These are phyloP conservation scores for Hyaloscypha finlandica DNA, from an alignment of 495 filamentous ascomycete genomes.

Conservation along the genomic window DNA sequence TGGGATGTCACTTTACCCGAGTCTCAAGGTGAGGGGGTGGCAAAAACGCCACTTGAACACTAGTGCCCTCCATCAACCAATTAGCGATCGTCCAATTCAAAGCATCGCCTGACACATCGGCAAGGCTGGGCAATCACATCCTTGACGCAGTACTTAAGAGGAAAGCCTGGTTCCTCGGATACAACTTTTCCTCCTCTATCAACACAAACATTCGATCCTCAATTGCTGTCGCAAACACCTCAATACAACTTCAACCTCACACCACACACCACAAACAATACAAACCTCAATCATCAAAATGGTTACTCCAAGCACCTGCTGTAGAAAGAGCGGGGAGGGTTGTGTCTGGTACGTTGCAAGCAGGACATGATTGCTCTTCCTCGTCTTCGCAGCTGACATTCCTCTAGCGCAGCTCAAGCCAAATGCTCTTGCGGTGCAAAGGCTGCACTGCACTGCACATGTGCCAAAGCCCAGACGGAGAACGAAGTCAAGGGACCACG, in stretches of 20 bases:
- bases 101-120: not conserved
- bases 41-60: not conserved
- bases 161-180: not conserved
- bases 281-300: slow-evolving; percentile 23
- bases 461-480: slow-evolving; percentile 75
- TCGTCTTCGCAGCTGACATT: slow-evolving; percentile 30
- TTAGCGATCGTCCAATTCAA: not conserved
- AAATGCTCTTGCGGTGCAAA: slow-evolving; percentile 90
- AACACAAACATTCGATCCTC: not conserved
- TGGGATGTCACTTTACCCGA: not conserved
- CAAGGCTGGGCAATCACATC: not conserved
- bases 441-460: slow-evolving; percentile 81
- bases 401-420: slow-evolving; percentile 46
- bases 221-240: not conserved
- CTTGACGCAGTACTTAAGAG: not conserved
- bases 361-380: slow-evolving; percentile 30
- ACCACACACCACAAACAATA: not conserved
- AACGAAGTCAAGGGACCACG: slow-evolving; percentile 71
- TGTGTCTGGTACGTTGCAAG: slow-evolving; percentile 43
- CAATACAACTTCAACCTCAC: not conserved
- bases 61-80: not conserved
- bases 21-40: not conserved
- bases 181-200: not conserved
- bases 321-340: slow-evolving; percentile 46
- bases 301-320: slow-evolving; percentile 47